Evolutionary conservation across 345 rosid species (phyloP).

Genomic region (Pelargonium nanum): DNA sequence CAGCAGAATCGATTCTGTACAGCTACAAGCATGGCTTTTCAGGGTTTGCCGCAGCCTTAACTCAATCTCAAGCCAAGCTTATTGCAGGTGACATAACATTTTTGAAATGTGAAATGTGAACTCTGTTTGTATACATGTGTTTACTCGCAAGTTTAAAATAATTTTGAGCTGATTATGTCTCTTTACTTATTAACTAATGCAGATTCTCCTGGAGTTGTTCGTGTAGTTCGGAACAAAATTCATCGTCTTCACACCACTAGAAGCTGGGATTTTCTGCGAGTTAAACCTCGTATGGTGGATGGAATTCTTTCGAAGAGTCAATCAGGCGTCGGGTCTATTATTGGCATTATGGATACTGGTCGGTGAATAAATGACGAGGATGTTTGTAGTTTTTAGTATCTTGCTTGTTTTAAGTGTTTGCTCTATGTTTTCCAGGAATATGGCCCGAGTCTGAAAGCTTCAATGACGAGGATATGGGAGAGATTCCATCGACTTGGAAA

Average conservation of each 20-base stretch:
- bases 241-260: constrained; percentile 37
- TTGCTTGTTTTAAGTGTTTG: not conserved
- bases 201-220: constrained; percentile 37
- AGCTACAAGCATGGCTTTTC: constrained; percentile 59
- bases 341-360: constrained; percentile 54
- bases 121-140: constrained; percentile 8
- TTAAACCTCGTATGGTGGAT: constrained; percentile 16
- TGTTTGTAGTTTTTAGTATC: not conserved
- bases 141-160: not conserved
- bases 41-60: constrained; percentile 44
- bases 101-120: constrained; percentile 23
- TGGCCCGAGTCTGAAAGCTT: constrained; percentile 62
- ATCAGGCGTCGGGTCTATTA: constrained; percentile 35
- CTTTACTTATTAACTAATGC: constrained; percentile 4
- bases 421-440: constrained; percentile 28
- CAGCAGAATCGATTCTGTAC: constrained; percentile 33
- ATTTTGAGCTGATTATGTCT: constrained; percentile 1
- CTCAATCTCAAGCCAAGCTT: constrained; percentile 33
- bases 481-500: constrained; percentile 43
- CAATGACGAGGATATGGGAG: constrained; percentile 32
- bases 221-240: constrained; percentile 31
- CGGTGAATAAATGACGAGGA: not conserved
- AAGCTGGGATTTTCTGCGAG: constrained; percentile 51
- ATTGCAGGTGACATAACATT: constrained; percentile 44
- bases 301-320: constrained; percentile 33